Conservation (phyloP, 2,329 filamentous ascomycete genomes). For the Rutstroemia sp. region DNA sequence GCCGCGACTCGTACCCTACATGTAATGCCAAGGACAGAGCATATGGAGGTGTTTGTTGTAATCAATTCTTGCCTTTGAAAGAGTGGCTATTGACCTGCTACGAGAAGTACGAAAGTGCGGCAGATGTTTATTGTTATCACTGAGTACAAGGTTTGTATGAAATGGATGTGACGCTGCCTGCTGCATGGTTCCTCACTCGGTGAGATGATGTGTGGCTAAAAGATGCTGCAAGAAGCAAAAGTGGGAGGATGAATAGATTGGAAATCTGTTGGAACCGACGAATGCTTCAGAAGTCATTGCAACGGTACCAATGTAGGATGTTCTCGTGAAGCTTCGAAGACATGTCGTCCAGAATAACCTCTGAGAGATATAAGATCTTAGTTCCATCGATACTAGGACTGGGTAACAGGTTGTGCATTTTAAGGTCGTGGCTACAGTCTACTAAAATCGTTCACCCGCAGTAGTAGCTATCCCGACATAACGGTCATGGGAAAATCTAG, state of each 20-base stretch:
- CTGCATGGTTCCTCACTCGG: slow-evolving; percentile 9
- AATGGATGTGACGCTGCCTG: slow-evolving; percentile 6
- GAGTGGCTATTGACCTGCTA: neutral
- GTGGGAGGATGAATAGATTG: neutral
- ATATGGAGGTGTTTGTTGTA: neutral
- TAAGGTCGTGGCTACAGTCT: slow-evolving; percentile 4
- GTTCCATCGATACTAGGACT: slow-evolving; percentile 5
- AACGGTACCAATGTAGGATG: neutral
- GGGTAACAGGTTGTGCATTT: slow-evolving; percentile 5
- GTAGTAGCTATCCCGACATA: slow-evolving; percentile 9
- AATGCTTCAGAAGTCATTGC: neutral
- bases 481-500: slow-evolving; percentile 10
- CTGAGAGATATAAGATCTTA: slow-evolving; percentile 8
- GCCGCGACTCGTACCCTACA: neutral
- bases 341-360: slow-evolving; percentile 7
- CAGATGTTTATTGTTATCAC: neutral
- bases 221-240: slow-evolving; percentile 1
- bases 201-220: slow-evolving; percentile 9
- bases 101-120: neutral
- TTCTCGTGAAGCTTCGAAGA: neutral
- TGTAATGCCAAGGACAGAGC: neutral
- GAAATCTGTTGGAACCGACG: neutral
- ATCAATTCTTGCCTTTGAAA: neutral
- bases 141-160: neutral
- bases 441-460: slow-evolving; percentile 12